These are phyloP conservation scores for Clarkia xantiana DNA, from an alignment of 345 rosid genomes.

Conservation along the genomic window DNA sequence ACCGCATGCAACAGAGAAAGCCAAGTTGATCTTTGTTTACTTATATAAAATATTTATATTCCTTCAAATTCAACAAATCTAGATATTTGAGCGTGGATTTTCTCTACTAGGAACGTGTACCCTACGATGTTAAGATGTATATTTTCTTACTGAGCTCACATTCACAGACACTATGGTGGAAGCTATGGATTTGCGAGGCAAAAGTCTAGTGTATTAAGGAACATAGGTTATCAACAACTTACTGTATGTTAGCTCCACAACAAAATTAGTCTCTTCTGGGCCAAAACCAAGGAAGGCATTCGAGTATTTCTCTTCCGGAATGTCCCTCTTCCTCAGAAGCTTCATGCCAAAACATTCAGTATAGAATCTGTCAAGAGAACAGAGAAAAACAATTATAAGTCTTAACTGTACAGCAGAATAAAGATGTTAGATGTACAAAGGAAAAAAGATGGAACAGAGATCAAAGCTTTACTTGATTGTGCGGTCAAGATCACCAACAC, in stretches of 20 bases:
- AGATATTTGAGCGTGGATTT: too few relatives aligned
- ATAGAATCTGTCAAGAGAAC: conserved; percentile 40
- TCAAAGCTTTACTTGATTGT: conserved; percentile 44
- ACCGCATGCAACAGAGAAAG: too few relatives aligned
- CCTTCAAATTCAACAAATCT: too few relatives aligned
- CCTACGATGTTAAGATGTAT: too few relatives aligned
- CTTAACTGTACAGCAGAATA: too few relatives aligned
- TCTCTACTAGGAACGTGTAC: too few relatives aligned
- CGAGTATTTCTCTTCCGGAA: conserved; percentile 86
- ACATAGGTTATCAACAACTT: not conserved
- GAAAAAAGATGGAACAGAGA: not conserved
- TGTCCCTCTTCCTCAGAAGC: conserved; percentile 71
- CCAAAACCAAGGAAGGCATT: conserved; percentile 93
- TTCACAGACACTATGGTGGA: too few relatives aligned
- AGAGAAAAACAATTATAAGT: too few relatives aligned
- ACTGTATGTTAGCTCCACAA: conserved; percentile 81
- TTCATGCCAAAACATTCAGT: conserved; percentile 92
- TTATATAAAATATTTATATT: too few relatives aligned
- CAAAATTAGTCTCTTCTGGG: conserved; percentile 65
- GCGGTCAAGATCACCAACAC: conserved; percentile 85
- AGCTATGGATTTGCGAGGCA: too few relatives aligned
- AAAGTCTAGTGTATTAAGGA: not conserved
- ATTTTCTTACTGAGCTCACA: too few relatives aligned
- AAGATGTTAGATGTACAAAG: not conserved
- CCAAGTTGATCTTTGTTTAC: too few relatives aligned